Conservation (phyloP, 1,139 yeast genomes). For the Candida tetrigidarum region DNA sequence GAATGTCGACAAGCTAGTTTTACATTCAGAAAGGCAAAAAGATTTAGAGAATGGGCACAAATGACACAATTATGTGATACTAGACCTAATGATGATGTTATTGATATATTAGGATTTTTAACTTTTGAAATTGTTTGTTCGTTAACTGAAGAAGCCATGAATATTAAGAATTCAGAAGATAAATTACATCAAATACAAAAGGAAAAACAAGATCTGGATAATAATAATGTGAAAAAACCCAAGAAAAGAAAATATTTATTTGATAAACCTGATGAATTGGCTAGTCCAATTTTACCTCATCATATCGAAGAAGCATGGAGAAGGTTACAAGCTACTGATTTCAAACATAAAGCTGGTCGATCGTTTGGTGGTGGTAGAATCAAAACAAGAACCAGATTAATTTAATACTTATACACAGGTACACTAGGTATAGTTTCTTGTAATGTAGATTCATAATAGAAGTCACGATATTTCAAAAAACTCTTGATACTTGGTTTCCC, state of each 20-base stretch:
- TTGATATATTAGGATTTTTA: constrained; percentile 91
- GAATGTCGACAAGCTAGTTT: constrained; percentile 98
- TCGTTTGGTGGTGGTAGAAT: constrained; percentile 77
- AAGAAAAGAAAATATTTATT: constrained; percentile 67
- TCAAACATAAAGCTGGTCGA: constrained; percentile 67
- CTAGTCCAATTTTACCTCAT: constrained; percentile 77
- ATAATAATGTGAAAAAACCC: constrained; percentile 28
- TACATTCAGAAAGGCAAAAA: constrained; percentile 88
- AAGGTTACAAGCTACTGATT: constrained; percentile 65
- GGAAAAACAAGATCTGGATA: constrained; percentile 24
- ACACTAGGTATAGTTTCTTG: constrained; percentile 8
- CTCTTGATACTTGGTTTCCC: constrained; percentile 30
- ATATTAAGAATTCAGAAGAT: constrained; percentile 74
- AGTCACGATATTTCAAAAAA: constrained; percentile 41
- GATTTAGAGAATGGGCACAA: constrained; percentile 98
- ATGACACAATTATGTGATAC: constrained; percentile 83
- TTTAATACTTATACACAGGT: constrained; percentile 21
- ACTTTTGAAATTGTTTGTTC: constrained; percentile 98
- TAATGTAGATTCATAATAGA: constrained; percentile 26
- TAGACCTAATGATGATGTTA: constrained; percentile 94
- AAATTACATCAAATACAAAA: constrained; percentile 37
- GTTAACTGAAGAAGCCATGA: constrained; percentile 88
- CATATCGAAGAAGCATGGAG: constrained; percentile 96
- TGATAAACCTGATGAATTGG: constrained; percentile 90
- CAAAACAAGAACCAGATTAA: constrained; percentile 45